Evolutionary conservation across 306 rosid species (phyloP), one percentile per base, ranked within the genome.

Genomic region (Potentilla sterilis): DNA sequence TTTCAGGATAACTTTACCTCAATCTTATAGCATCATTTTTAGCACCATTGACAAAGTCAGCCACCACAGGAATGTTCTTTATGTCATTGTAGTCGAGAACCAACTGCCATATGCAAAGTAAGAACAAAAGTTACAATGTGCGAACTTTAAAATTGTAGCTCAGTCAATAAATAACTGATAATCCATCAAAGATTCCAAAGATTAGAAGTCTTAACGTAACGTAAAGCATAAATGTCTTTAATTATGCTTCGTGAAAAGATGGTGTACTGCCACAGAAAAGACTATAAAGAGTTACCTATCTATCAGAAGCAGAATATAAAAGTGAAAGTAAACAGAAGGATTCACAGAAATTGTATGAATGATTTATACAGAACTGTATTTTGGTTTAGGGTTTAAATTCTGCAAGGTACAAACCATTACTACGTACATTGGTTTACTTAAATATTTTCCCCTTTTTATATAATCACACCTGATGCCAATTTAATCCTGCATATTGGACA

Each of bases 81-180:
- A 91, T 58, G 89, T 93, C 98, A 14, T 89, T 81, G 87, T 89
- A 84, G 69, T 93, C 98, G 37, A 93, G 85, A 74, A 79, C 52
- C 55, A 91, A n/a, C 98, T 93, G 89, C 80, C 83, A 72, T 22
- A 67, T 78, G 47, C 83, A 79, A 71, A 73, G 52, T 62, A 69
- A 68, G 58, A 77, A 75, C 80, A 83, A 72, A 61, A 65, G 67
- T 77, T 49, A 65, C 48, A 72, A 80, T n/a, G n/a, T 72, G 38
- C 69, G 32, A 74, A 63, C 44, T 35, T 51, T 10, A 59, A 34
- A 70, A 21, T 42, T 15, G 62, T 63, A 63, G 75, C 81, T 80
- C 75, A 44, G 16, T 24, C 16, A 1, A 0, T 22, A 24, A 22
- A 58, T 14, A 57, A 54, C 21, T 21, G 14, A 57, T 24, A 58